Evolutionary conservation across 371 early-diverging fungal species (phyloP).

Genomic region (Syncephalis plumigaleata): DNA sequence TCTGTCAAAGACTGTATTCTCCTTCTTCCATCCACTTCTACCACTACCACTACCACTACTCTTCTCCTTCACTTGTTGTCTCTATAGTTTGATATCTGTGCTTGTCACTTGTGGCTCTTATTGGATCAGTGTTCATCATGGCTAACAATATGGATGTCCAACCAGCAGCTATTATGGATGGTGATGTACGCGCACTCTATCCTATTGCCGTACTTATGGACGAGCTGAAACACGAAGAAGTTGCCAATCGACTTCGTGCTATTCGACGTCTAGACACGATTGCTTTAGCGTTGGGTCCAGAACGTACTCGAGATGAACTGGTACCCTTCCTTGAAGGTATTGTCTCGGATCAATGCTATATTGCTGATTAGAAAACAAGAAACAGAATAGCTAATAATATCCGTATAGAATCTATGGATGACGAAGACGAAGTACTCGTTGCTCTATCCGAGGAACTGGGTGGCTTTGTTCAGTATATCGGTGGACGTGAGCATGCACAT

Average conservation of each 20-base stretch:
- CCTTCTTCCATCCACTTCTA: no score
- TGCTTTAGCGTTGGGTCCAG: slow-evolving; percentile 86
- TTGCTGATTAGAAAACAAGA: no score
- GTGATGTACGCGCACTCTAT: slow-evolving; percentile 19
- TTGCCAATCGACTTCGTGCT: slow-evolving; percentile 77
- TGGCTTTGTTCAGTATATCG: slow-evolving; percentile 76
- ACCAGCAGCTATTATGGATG: no score
- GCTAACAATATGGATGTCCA: no score
- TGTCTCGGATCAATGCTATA: background rate
- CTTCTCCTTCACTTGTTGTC: no score
- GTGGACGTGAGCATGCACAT: slow-evolving; percentile 73
- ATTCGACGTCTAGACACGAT: slow-evolving; percentile 79
- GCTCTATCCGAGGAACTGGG: slow-evolving; percentile 90
- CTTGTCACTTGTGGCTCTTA: no score
- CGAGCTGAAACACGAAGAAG: slow-evolving; percentile 95
- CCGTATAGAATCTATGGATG: slow-evolving; percentile 84
- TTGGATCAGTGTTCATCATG: no score
- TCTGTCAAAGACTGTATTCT: no score
- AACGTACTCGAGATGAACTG: slow-evolving; percentile 88
- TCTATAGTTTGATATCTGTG: no score
- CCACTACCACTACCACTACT: no score
- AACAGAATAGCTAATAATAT: background rate
- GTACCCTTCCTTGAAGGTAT: slow-evolving; percentile 93
- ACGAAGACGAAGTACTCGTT: slow-evolving; percentile 89
- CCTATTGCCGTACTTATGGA: slow-evolving; percentile 87